Base-by-base conservation (phyloP, 2,329 filamentous ascomycete genomes). In the Rhynchosporium graminicola region DNA sequence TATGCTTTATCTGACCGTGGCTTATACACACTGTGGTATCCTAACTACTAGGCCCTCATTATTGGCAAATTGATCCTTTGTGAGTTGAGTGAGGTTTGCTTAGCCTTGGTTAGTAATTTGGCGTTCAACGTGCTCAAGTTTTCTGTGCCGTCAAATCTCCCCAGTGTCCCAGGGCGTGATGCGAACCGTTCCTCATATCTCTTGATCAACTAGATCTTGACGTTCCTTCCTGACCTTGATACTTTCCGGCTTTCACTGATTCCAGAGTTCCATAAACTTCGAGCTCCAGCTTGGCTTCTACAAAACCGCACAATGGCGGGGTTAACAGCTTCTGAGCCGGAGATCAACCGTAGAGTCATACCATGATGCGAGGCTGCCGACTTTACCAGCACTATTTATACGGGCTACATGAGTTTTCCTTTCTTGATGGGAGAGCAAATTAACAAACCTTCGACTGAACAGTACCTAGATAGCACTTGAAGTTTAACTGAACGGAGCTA, bases 1-100 rank as follows among this genome's bases (percentile, higher is more conserved):
- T 47, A 47, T 55, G 33, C 40, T 55, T 55, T 60, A 38, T 55
- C 28, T 54, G 48, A 60, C 40, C 42, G 26, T 36, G 33, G 33
- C 26, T 59, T 15, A 52, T 52, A 33, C 48, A 42, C 40, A 47
- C 57, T 52, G 10, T n/a, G 13, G 6, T 58, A 45, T 20, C 20
- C 20, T 20, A 20, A 20, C 20, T 40, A 26, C 31, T 58, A 8
- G 38, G 28, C n/a, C 31, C 15, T 28, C 2, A 26, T n/a, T 46
- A n/a, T 50, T 58, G 45, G 56, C 42, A 33, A 12, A 20, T 9
- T 40, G 15, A 26, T 13, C 20, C 7, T 33, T 38, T 9, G 51
- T 28, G 28, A 26, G 45, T 48, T n/a, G 12, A 12, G 10, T 57
- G 42, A n/a, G 29, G 33, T 38, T 40, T 55, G 10, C 50, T 43